Conservation (phyloP, 1,284 basidiomycete genomes). For the Wolfiporia cocos region DNA sequence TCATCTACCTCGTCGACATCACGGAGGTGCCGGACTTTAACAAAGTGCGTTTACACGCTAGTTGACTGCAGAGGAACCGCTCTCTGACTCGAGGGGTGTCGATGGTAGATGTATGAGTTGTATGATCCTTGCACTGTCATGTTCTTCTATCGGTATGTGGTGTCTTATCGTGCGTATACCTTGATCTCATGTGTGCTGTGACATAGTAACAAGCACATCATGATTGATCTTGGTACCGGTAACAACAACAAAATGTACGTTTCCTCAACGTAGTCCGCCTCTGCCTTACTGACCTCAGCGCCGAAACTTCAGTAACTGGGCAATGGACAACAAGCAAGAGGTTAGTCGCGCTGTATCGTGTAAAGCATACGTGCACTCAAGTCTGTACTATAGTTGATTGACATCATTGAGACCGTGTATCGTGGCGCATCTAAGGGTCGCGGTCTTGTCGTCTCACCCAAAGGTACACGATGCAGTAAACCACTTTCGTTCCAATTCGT, state of each 20-base stretch:
- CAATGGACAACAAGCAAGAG: slow-evolving; percentile 97
- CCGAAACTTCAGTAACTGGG: slow-evolving; percentile 73
- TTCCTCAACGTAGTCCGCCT: background rate
- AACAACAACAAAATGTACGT: slow-evolving; percentile 99
- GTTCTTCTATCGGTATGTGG: slow-evolving; percentile 90
- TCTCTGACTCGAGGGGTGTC: background rate
- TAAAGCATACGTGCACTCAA: no score
- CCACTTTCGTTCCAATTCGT: slow-evolving; percentile 1
- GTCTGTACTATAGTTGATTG: slow-evolving; percentile 88
- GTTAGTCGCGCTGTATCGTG: slow-evolving; percentile 33
- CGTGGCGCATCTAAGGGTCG: slow-evolving; percentile 96
- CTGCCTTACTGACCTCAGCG: background rate
- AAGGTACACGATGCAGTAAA: slow-evolving; percentile 58
- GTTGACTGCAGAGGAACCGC: background rate
- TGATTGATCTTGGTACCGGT: slow-evolving; percentile 99
- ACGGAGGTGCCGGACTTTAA: slow-evolving; percentile 99
- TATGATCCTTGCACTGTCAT: slow-evolving; percentile 96
- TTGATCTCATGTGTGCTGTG: slow-evolving; percentile 4
- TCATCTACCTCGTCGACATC: slow-evolving; percentile 94
- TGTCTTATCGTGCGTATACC: background rate
- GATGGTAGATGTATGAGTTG: slow-evolving; percentile 81
- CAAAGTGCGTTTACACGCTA: slow-evolving; percentile 57
- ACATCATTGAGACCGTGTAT: slow-evolving; percentile 98
- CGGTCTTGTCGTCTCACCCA: slow-evolving; percentile 96
- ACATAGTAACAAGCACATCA: slow-evolving; percentile 94